A percentile compares a stretch with the other conserved stretches of the same genome.
Evolutionary conservation across 2,329 filamentous ascomycete species (phyloP).

Genomic region (Colletotrichum siamense): DNA sequence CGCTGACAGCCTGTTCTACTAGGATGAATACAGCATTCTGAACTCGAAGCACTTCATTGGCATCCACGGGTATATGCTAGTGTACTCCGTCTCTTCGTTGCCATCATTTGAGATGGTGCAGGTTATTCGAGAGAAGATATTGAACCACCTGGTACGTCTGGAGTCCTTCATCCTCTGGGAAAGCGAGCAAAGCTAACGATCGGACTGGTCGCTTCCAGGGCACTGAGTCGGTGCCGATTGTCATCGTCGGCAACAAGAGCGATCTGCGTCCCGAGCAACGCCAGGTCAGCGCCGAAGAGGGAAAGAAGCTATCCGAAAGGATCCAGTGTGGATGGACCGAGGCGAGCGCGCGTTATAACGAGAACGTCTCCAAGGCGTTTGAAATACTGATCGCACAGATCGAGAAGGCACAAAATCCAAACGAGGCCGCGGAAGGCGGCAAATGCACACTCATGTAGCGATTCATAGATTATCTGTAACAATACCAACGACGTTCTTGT

Average conservation of each 20-base stretch:
- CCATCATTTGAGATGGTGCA: constrained; percentile 98
- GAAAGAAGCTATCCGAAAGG: constrained; percentile 82
- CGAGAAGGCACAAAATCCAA: constrained; percentile 91
- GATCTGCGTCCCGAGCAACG: constrained; percentile 92
- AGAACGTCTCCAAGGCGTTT: constrained; percentile 91
- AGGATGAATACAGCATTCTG: constrained; percentile 98
- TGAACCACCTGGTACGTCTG: constrained; percentile 83
- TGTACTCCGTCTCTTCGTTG: constrained; percentile 94
- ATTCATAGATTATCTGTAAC: neutral
- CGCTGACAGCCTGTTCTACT: neutral
- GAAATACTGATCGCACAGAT: constrained; percentile 94
- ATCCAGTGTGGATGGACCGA: constrained; percentile 95
- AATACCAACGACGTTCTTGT: neutral
- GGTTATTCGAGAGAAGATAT: constrained; percentile 95
- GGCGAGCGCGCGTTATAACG: constrained; percentile 91
- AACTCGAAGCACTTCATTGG: constrained; percentile 99
- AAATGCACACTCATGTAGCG: constrained; percentile 88
- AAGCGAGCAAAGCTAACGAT: neutral
- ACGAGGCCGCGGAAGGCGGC: constrained; percentile 77
- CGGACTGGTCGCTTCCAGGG: constrained; percentile 64
- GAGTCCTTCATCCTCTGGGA: neutral
- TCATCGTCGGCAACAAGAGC: constrained; percentile 96
- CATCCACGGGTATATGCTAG: constrained; percentile 98
- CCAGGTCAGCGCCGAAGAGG: constrained; percentile 86
- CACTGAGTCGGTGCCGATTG: constrained; percentile 88